Percentiles rank a stretch among this genome's conserved stretches.
Evolutionary conservation across 177 flowering plant genomes (phyloP).

Genomic region (Vitis hybrid): DNA sequence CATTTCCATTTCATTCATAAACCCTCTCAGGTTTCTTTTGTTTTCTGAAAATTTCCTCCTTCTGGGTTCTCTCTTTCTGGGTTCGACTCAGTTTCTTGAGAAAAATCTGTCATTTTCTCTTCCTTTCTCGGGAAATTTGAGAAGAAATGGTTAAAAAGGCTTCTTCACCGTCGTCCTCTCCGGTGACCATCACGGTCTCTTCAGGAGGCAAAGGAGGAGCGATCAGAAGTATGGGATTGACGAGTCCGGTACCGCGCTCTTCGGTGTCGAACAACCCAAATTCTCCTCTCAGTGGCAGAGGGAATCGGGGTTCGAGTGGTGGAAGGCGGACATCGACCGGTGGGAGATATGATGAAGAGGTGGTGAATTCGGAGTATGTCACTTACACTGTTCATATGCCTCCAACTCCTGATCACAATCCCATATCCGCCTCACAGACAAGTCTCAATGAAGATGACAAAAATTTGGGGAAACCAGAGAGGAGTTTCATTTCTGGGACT

Average conservation of each 20-base stretch:
- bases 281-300: conserved; percentile 51
- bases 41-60: not conserved
- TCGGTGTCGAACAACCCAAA: conserved; percentile 60
- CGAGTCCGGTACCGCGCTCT: conserved; percentile 66
- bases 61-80: not conserved
- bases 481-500: conserved; percentile 57
- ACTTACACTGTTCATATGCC: conserved; percentile 85
- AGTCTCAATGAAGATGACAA: conserved; percentile 34
- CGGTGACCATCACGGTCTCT: conserved; percentile 80
- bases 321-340: conserved; percentile 39
- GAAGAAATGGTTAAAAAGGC: conserved; percentile 47
- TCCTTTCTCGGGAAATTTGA: not conserved
- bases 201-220: conserved; percentile 55
- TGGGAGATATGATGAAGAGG: conserved; percentile 47
- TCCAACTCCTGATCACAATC: conserved; percentile 73
- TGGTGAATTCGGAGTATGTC: conserved; percentile 46
- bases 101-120: not conserved
- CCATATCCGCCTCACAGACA: conserved; percentile 42
- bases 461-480: conserved; percentile 16
- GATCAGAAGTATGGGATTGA: conserved; percentile 45
- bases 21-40: not conserved
- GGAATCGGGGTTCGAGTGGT: conserved; percentile 12
- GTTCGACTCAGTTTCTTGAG: not conserved
- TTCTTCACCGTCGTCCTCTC: conserved; percentile 57
- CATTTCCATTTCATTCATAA: not conserved